Evolutionary conservation across 2,329 filamentous ascomycete species (phyloP).

Genomic region (Akanthomyces lecanii): DNA sequence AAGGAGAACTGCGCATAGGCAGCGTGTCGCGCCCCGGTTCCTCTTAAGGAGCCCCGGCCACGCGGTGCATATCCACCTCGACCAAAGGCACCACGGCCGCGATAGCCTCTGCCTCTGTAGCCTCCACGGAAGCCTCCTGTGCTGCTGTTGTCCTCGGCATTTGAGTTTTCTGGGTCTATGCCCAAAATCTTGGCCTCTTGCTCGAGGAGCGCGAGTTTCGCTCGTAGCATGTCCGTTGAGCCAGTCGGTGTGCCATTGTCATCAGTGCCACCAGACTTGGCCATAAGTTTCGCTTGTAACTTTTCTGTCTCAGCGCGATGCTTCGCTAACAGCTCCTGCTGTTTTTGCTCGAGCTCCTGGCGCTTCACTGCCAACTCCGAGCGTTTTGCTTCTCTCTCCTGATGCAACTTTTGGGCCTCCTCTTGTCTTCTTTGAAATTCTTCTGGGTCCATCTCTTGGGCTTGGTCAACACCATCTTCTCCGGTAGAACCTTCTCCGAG

Average conservation of each 20-base stretch:
- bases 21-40: slow-evolving; percentile 46
- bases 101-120: slow-evolving; percentile 26
- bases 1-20: slow-evolving; percentile 62
- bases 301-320: slow-evolving; percentile 65
- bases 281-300: slow-evolving; percentile 49
- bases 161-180: slow-evolving; percentile 52
- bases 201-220: slow-evolving; percentile 68
- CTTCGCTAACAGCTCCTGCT: slow-evolving; percentile 56
- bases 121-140: slow-evolving; percentile 31
- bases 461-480: slow-evolving; percentile 20
- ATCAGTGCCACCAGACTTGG: slow-evolving; percentile 20
- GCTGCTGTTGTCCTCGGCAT: slow-evolving; percentile 30
- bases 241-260: slow-evolving; percentile 24
- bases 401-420: slow-evolving; percentile 65
- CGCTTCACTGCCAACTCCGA: slow-evolving; percentile 59
- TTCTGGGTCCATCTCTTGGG: slow-evolving; percentile 61
- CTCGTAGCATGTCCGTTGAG: slow-evolving; percentile 61
- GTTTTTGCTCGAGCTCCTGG: slow-evolving; percentile 61
- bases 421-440: slow-evolving; percentile 66
- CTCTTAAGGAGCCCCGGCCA: slow-evolving; percentile 36
- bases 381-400: slow-evolving; percentile 60
- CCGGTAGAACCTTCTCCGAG: background rate
- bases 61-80: slow-evolving; percentile 33
- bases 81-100: slow-evolving; percentile 39
- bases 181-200: slow-evolving; percentile 67